These are phyloP conservation scores for Rostrohypoxylon terebratum DNA, from an alignment of 495 filamentous ascomycete genomes.

Conservation along the genomic window DNA sequence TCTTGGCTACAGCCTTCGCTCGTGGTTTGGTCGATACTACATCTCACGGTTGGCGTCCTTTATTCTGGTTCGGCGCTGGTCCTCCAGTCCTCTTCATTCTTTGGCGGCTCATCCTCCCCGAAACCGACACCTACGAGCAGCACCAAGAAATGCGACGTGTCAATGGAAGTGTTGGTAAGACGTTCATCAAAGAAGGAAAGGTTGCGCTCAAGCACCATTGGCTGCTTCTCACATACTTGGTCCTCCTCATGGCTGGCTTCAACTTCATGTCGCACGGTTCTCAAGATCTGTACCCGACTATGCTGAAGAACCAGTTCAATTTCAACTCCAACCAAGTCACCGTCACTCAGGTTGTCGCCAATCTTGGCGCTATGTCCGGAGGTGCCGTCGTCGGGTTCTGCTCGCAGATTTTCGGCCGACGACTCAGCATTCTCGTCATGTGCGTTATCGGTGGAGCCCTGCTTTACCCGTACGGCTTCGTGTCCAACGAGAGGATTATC, in stretches of 20 bases:
- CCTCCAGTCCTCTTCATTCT: conserved; percentile 84
- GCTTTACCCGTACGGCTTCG: conserved; percentile 84
- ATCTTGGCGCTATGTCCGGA: conserved; percentile 82
- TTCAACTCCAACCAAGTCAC: conserved; percentile 80
- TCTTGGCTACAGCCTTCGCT: conserved; percentile 82
- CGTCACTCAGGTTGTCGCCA: conserved; percentile 85
- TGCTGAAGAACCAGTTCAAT: conserved; percentile 80
- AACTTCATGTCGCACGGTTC: conserved; percentile 96
- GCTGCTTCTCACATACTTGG: conserved; percentile 81
- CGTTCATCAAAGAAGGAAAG: conserved; percentile 80
- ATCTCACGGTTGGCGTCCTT: conserved; percentile 78
- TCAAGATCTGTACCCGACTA: conserved; percentile 90
- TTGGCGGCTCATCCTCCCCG: conserved; percentile 80
- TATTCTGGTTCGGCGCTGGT: conserved; percentile 88
- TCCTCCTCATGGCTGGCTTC: conserved; percentile 89
- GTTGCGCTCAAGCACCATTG: conserved; percentile 81
- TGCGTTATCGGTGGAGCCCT: conserved; percentile 80
- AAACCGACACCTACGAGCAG: conserved; percentile 75
- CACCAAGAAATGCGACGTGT: conserved; percentile 69
- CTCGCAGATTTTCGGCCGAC: conserved; percentile 83
- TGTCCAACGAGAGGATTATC: conserved; percentile 69
- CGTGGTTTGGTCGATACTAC: conserved; percentile 78
- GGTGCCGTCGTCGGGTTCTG: conserved; percentile 82
- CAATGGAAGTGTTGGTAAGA: conserved; percentile 63
- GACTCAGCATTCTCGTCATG: conserved; percentile 83